Evolutionary conservation across 2,329 filamentous ascomycete species (phyloP), one percentile per base, ranked within the genome.

Genomic region (Epichloe sp.): DNA sequence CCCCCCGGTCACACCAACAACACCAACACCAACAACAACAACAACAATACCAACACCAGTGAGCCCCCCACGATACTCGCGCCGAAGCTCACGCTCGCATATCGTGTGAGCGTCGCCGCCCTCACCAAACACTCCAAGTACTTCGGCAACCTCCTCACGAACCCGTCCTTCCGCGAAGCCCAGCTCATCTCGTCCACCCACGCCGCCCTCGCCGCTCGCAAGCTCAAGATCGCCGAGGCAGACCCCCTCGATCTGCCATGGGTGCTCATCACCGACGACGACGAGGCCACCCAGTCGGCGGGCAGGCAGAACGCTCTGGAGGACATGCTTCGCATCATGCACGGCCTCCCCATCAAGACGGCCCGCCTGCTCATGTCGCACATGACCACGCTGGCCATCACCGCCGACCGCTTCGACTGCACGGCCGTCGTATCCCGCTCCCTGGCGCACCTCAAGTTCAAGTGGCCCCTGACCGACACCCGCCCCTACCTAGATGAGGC

Each of bases 381-480:
- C 56, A 71, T 86, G 11, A 78, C 81, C 14, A 84, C 83, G 2
- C 68, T 89, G 41, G 80, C 83, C 41, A 75, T 88, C 48, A 75
- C 87, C 51, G 83, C 85, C 10, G 86, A 89, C 63, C 78, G 83
- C 44, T 89, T 88, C 65, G 82, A 85, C 66, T 84, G 82, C 53
- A 66, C 80, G 2, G 63, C 71, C 3, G 63, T 71, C 11, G 72
- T 88, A 2, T 71, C 76, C 8, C 70, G 69, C 45, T 78, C 79
- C 55, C 64, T 84, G 17, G 62, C 65, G 14, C 63, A 70, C 11
- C 60, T 73, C 46, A 78, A 72, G 59, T 75, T 77, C 61, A 78
- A 75, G 59, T 82, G 78, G 71, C 77, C 77, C 0, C 55, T 67
- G 40, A 76, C 73, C 7, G 69, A 56, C 40, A 65, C 66, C 4